Base-by-base conservation (phyloP, 106 monocot species). In the Agapanthus africanus region DNA sequence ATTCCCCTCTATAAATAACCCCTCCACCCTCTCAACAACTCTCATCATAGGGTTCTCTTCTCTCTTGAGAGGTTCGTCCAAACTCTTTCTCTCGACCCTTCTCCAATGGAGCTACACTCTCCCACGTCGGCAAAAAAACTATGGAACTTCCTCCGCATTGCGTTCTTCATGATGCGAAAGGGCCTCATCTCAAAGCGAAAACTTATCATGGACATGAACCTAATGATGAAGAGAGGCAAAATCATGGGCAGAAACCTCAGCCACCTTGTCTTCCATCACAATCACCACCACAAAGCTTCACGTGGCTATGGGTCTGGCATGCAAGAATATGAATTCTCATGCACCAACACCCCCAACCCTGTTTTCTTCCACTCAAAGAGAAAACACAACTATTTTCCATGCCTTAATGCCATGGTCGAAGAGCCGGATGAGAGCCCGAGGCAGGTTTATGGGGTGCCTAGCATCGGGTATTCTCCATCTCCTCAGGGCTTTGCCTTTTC, bases 91-190 rank as follows among this genome's bases (percentile, higher is more conserved):
- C 22, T 64, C 22, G 6, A 11, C 39, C n/a, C 23, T 23, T 22
- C 18, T 23, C 11, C 37, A 23, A 83, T 83, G 83, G 73, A 70
- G 56, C 68, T 34, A 3, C 73, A 66, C 41, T 75, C 83, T 14
- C 71, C 66, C 44, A 67, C 46, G 28, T 37, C 65, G 1, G 79
- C 68, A 9, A 87, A 79, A 71, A 84, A 70, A 61, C 65, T 82
- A 63, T 91, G 81, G 84, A 79, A 66, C 50, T 70, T 81, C 74
- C 30, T 87, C 0, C 67, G 87, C 18, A 62, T 84, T 3, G 81
- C 81, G 40, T 87, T 84, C 75, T 84, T 83, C 76, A 91, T 87
- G 87, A 75, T 77, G 68, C 73, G 84, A 74, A 87, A 87, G 3
- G 84, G 86, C 0, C 49, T 90, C 35, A 25, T 79, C 50, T 79